Base-by-base conservation (phyloP, 2,329 filamentous ascomycete species). In the Microdochium paspali region DNA sequence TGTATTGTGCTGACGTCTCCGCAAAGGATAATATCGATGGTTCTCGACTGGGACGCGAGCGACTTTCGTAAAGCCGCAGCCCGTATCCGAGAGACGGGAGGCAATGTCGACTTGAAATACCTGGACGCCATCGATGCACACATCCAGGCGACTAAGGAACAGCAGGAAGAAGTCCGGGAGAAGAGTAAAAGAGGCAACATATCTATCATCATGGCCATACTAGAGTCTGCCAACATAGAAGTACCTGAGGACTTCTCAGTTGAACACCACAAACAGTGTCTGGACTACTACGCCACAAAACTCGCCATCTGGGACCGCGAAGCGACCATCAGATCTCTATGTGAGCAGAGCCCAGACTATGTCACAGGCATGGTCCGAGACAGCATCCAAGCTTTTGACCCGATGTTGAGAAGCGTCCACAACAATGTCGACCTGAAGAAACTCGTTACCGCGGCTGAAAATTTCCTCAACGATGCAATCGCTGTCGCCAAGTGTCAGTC, bases 221-320 rank as follows among this genome's bases (percentile, higher is more conserved):
- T 90, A 21, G 73, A 77, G 30, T 65, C 69, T 0, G 63, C 72
- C 1, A 70, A 78, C 35, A 67, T 74, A 1, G 60, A 66, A 1
- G 61, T 76, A 4, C 61, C 67, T 1, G 59, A 66, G 0, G 65
- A 70, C 0, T 62, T 88, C 23, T 76, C 72, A 2, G 75, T 82
- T 10, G 55, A 66, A 10, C 80, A 87, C 52, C 85, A 90, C 53
- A 64, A 65, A 2, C 73, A 78, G 51, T 84, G 82, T 30, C 70
- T 85, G 42, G 80, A 86, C 49, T 90, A 87, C 61, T 80, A 87
- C 53, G 76, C 82, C 0, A 79, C 84, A 1, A 73, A 82, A n/a
- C 74, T 90, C 23, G 82, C 82, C 0, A 76, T 87, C 9, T 79
- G 81, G 30, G 87, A 93, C 59, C 78, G 87, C n/a, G 79, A 87